Conservation (phyloP, 805 yeast genomes). For the Teunomyces cretensis region DNA sequence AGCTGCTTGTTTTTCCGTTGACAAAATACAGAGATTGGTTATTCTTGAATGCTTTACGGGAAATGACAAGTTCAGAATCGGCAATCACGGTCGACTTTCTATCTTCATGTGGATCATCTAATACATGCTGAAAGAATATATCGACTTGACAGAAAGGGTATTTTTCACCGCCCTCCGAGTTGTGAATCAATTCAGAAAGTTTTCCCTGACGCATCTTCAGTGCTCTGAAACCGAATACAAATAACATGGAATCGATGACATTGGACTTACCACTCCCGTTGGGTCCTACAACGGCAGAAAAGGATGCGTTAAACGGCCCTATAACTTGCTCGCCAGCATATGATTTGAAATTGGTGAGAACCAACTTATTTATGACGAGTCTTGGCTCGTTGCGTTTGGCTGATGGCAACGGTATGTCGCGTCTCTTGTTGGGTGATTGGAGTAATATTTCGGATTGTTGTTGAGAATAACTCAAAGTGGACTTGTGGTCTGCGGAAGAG, state of each 20-base stretch:
- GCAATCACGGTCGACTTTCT: constrained; percentile 39
- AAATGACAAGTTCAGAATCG: constrained; percentile 62
- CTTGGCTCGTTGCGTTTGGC: constrained; percentile 44
- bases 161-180: constrained; percentile 63
- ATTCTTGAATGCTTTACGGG: constrained; percentile 76
- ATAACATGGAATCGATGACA: constrained; percentile 92
- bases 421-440: constrained; percentile 30
- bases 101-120: constrained; percentile 48
- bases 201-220: constrained; percentile 95
- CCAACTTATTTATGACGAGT: constrained; percentile 71
- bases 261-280: constrained; percentile 98
- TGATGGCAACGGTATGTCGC: constrained; percentile 16
- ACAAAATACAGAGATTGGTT: constrained; percentile 78
- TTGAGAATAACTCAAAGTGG: constrained; percentile 27
- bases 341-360: constrained; percentile 85
- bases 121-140: constrained; percentile 77
- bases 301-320: constrained; percentile 93
- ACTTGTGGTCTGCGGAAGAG: constrained; percentile 2
- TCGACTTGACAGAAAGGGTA: constrained; percentile 84
- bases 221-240: constrained; percentile 96
- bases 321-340: constrained; percentile 91
- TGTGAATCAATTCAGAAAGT: constrained; percentile 88
- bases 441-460: constrained; percentile 24
- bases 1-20: constrained; percentile 66
- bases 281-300: constrained; percentile 97